Base-by-base conservation (phyloP, 2,329 filamentous ascomycete genomes). In the Microdochium bolleyi region DNA sequence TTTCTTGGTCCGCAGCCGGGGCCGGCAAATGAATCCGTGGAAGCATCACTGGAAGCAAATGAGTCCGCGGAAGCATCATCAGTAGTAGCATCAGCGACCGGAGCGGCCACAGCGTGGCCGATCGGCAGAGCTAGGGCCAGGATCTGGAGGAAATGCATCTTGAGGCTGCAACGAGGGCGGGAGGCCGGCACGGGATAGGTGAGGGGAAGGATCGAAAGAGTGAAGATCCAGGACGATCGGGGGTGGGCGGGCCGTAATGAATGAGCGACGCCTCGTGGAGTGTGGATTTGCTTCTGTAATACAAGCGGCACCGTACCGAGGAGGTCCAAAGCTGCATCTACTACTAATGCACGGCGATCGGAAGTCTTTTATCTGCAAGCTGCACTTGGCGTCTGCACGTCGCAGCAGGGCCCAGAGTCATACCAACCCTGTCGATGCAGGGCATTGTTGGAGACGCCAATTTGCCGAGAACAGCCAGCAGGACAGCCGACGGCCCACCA, bases 1-100 rank as follows among this genome's bases (percentile, higher is more conserved):
- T 51, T 34, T 8, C n/a, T n/a, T n/a, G n/a, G n/a, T n/a, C 48
- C n/a, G 22, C 41, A 53, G 48, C 10, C 53, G 55, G 56, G 41
- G 52, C 54, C 5, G 5, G 27, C 27, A 30, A 30, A 30, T 11
- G 27, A 38, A 14, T 19, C 34, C 11, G 5, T 19, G n/a, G 34
- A 4, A 16, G 34, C 34, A 16, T 5, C 34, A 16, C n/a, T n/a
- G n/a, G n/a, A n/a, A 11, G 27, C 27, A 30, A 30, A 30, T 11
- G 27, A 38, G 34, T 19, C 34, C 11, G 5, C 14, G n/a, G 34
- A 4, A 16, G 34, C 34, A 16, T 5, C 34, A 16, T 19, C 34
- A 38, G 4, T 5, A 19, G n/a, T n/a, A n/a, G n/a, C n/a, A n/a
- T n/a, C n/a, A n/a, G n/a, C n/a, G n/a, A n/a, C n/a, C n/a, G 34